A percentile compares a stretch with the other conserved stretches of the same genome.
These are phyloP conservation scores for Phytophthora cactorum DNA, from an alignment of 352 stramenopile species.

Conservation along the genomic window DNA sequence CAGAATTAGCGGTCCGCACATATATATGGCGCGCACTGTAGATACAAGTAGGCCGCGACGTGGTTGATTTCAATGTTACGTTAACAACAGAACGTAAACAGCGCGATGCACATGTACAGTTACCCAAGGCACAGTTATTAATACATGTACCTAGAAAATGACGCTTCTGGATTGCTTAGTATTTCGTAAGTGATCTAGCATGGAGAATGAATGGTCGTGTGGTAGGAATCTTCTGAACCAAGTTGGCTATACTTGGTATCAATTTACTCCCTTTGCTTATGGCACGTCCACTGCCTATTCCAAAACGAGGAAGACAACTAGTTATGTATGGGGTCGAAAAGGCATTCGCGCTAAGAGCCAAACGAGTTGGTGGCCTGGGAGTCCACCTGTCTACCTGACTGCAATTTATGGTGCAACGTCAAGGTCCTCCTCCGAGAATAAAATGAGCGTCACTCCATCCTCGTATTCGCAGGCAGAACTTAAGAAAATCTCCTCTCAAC, in stretches of 20 bases:
- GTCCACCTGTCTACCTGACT: conserved; percentile 2
- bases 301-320: conserved; percentile 6
- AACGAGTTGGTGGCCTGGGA: conserved; percentile 38
- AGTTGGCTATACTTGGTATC: conserved; percentile 35
- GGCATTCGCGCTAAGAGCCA: conserved; percentile 30
- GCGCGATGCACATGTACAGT: no score
- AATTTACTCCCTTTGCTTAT: conserved; percentile 37
- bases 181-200: conserved; percentile 30
- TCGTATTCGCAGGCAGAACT: background rate
- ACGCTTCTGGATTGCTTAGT: conserved; percentile 24
- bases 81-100: no score
- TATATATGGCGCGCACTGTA: no score
- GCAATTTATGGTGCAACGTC: background rate
- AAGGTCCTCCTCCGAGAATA: background rate
- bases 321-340: conserved; percentile 28
- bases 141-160: no score
- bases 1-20: no score
- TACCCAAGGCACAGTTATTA: no score
- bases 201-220: conserved; percentile 44
- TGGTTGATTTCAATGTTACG: no score
- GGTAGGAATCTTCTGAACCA: conserved; percentile 26
- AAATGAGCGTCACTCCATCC: background rate
- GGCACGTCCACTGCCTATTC: conserved; percentile 14
- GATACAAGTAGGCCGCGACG: no score
- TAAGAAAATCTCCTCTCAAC: background rate